Evolutionary conservation across 257 asterid species (phyloP), one percentile per base, ranked within the genome.

Genomic region (Nicotiana benthamiana): DNA sequence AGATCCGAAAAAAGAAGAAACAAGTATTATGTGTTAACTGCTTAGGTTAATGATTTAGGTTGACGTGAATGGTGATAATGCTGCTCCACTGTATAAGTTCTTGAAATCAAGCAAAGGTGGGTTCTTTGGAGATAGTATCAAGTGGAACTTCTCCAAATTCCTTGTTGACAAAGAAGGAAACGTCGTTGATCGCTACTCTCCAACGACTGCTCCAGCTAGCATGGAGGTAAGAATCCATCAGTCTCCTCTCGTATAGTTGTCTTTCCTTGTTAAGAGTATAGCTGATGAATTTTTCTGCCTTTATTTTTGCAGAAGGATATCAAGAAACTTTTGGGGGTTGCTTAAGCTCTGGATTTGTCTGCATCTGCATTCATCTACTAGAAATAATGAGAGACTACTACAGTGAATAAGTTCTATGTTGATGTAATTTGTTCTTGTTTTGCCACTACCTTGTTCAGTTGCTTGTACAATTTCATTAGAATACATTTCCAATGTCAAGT

Each of bases 131-230:
- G 92, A 89, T 53, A 48, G 75, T 32, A 91, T 95, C 79, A 93
- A 95, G 68, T 93, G 98, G 98, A 95, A 95, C 86, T 95, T 95
- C 85, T 81, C 98, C 60, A 95, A 95, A 67, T 93, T 95, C 83
- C 97, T 95, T 2, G 93, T 93, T 5, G 90, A 95, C 80, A 90
- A 89, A 83, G 97, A 93, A 57, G 97, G 98, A 48, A 83, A 75
- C 0, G 94, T 95, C n/a, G 92, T 91, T 2, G 92, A 95, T 77
- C 98, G 98, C 76, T 95, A 92, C 80, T 96, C 97, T 4, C 94
- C 98, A 80, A 95, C 97, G 26, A 93, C 97, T 17, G 66, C 97
- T 86, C 98, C 98, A 36, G 90, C 90, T 26, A 89, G 97, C 92
- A 95, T 93, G 2, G 97, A 95, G 97, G 98, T 93, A 84, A 80